Evolutionary conservation across 768 basidiomycete species (phyloP), one percentile per base, ranked within the genome.

Genomic region (Strobilomyces dryophilus): DNA sequence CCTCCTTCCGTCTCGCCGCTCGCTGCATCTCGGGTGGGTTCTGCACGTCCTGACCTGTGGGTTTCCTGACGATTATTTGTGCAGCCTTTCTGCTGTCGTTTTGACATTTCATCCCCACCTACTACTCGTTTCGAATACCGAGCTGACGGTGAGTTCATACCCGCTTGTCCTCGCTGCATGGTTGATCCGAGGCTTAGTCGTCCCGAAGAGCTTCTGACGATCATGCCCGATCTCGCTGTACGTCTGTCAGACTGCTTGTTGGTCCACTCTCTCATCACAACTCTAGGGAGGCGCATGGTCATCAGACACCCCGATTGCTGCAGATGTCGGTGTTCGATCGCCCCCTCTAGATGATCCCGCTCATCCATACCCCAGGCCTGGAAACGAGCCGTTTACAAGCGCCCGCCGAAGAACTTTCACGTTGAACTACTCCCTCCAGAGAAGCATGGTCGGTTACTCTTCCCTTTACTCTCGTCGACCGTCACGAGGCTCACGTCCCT

Each of bases 301-400:
- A 5, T 24, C 49, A 8, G 50, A 52, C 1, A 5, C 49, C 1
- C 65, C 64, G 0, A 43, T 60, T 43, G 21, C 55, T 36, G 52
- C 65, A 41, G 69, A 71, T 0, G 69, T 71, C 45, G 44, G 72
- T 56, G 7, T 47, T 41, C 61, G 42, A 7, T 2, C 4, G 2
- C 32, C 15, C 17, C 27, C 29, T 26, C 41, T 20, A 2, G 1
- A 17, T 20, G 2, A 20, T 29, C 8, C 26, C 44, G 24, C 44
- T 52, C 35, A 54, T 9, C 5, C 17, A 4, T 8, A 18, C 21
- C n/a, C 29, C 48, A 89, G 86, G 64, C 73, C 43, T 85, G 77
- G 67, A 84, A 83, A 61, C 69, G 83, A 56, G 84, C 84, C 8
- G 76, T 89, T 8, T 73, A 81, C 58, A 80, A 76, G 31, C 66